These are phyloP conservation scores for Claviceps digitariae DNA, from an alignment of 2,329 filamentous ascomycete species.

Conservation along the genomic window DNA sequence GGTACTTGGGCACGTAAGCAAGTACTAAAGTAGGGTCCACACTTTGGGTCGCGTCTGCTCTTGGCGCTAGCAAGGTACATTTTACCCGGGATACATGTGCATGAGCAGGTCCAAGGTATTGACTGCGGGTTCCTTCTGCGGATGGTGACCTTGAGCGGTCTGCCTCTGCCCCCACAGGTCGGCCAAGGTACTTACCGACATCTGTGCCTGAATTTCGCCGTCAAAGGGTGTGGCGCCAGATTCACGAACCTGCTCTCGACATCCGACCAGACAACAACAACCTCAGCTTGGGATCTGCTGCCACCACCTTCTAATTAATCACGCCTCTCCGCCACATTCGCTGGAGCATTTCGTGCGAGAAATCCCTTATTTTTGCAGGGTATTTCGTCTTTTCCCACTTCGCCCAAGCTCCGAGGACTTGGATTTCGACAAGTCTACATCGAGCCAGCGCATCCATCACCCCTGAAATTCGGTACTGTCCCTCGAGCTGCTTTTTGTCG, in stretches of 20 bases:
- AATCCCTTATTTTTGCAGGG: background rate
- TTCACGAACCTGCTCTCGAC: background rate
- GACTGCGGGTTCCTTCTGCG: background rate
- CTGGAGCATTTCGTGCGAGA: background rate
- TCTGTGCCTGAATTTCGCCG: conserved; percentile 2
- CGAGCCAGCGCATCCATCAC: background rate
- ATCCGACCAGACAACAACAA: conserved; percentile 2
- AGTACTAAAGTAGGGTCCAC: background rate
- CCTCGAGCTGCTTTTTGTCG: background rate
- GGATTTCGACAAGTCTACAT: background rate
- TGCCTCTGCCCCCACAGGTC: too few species aligned
- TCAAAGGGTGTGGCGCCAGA: background rate
- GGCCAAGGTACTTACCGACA: background rate
- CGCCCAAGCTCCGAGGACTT: background rate
- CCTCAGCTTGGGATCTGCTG: background rate
- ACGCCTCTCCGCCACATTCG: background rate
- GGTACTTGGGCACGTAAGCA: too few species aligned
- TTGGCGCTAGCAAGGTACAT: background rate
- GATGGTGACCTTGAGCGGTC: background rate
- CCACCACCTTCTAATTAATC: background rate
- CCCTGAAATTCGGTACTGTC: background rate
- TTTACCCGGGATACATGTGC: background rate
- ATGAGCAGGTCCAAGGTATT: background rate
- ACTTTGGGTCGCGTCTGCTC: background rate
- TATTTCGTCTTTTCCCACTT: background rate